Conservation (phyloP, 345 rosid species). For the Atalantia buxifolia region DNA sequence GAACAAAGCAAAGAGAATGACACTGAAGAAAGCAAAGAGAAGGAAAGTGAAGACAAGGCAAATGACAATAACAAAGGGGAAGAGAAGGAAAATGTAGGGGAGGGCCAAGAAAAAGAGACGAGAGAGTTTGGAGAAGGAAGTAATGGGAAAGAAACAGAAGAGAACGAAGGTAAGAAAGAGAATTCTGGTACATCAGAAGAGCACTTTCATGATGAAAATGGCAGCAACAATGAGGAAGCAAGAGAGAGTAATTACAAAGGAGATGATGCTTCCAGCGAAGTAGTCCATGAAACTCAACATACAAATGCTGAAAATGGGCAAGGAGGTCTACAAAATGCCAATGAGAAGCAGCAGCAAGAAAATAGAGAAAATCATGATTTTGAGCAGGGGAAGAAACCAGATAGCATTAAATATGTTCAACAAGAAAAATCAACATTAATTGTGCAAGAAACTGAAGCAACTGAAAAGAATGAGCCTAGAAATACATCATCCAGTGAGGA, state of each 20-base stretch:
- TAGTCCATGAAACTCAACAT: slow-evolving; percentile 46
- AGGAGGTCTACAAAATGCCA: slow-evolving; percentile 19
- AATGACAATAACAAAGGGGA: slow-evolving; percentile 3
- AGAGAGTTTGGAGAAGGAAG: slow-evolving; percentile 1
- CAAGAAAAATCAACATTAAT: slow-evolving; percentile 36
- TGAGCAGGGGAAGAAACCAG: slow-evolving; percentile 16
- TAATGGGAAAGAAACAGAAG: background rate
- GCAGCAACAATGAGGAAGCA: slow-evolving; percentile 41
- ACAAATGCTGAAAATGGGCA: slow-evolving; percentile 28
- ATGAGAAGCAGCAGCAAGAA: slow-evolving; percentile 28
- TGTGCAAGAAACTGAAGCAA: slow-evolving; percentile 25
- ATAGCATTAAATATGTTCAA: slow-evolving; percentile 21
- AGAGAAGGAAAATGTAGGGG: slow-evolving; percentile 5
- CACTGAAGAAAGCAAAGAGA: background rate
- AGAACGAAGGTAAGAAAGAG: slow-evolving; percentile 17
- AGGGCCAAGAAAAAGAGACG: background rate
- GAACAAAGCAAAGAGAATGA: background rate
- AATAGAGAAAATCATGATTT: slow-evolving; percentile 29
- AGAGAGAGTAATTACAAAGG: slow-evolving; percentile 80
- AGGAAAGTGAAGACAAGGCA: background rate
- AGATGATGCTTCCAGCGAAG: slow-evolving; percentile 83
- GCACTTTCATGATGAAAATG: slow-evolving; percentile 43
- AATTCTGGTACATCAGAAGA: slow-evolving; percentile 25
- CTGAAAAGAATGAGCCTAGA: slow-evolving; percentile 21
- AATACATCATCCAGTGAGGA: slow-evolving; percentile 15